Percentiles rank a stretch among this genome's conserved stretches.
Evolutionary conservation across 208 protist species (phyloP).

Genomic region (Crithidia fasciculata): DNA sequence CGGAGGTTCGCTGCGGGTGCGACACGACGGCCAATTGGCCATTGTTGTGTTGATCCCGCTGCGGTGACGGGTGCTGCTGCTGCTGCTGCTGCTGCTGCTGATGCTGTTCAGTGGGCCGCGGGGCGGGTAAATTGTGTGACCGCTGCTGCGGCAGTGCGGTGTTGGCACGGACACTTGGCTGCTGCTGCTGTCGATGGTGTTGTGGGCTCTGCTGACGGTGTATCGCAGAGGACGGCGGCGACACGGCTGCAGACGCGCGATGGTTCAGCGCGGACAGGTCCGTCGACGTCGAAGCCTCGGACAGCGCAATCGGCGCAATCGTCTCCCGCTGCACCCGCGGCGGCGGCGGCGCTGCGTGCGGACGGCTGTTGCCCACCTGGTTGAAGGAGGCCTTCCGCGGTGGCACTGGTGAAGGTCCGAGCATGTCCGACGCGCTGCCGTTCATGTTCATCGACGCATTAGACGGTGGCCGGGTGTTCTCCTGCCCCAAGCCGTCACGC

Average conservation of each 20-base stretch:
- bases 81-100: neutral
- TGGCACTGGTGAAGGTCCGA: neutral
- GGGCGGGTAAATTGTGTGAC: neutral
- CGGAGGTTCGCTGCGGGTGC: neutral
- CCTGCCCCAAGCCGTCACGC: slow-evolving; percentile 11
- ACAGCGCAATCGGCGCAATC: slow-evolving; percentile 9
- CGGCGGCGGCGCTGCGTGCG: neutral
- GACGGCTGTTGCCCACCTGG: neutral
- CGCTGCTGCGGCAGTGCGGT: slow-evolving; percentile 1
- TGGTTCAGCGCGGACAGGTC: neutral
- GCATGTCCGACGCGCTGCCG: neutral
- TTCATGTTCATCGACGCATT: slow-evolving; percentile 3
- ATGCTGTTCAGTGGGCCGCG: neutral
- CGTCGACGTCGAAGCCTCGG: slow-evolving; percentile 1
- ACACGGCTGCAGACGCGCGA: no score
- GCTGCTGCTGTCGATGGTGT: slow-evolving; percentile 3
- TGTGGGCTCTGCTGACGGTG: slow-evolving; percentile 12
- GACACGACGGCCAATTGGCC: neutral
- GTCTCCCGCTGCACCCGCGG: slow-evolving; percentile 16
- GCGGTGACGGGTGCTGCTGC: neutral
- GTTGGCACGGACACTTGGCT: neutral
- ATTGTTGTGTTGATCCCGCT: neutral
- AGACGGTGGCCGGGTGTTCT: slow-evolving; percentile 4
- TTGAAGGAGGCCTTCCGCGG: slow-evolving; percentile 14
- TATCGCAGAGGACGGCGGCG: neutral